Base-by-base conservation (phyloP, 768 basidiomycete genomes). In the Phaeolepiota aurea region DNA sequence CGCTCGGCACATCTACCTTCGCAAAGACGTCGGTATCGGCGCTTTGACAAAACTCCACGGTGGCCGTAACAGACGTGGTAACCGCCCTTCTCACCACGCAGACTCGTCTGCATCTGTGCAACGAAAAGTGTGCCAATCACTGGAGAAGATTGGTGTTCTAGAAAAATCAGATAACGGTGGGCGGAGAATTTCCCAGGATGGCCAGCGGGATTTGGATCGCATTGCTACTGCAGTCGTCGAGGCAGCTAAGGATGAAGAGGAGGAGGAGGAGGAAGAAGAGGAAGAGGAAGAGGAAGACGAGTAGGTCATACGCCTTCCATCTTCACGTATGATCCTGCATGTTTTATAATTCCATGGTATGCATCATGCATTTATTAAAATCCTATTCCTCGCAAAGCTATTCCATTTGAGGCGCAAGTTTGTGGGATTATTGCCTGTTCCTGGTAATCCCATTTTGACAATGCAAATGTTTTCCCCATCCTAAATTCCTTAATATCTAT, bases 1-100 rank as follows among this genome's bases (percentile, higher is more conserved):
- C 55, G 94, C 94, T 67, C 85, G 94, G 58, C 94, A 97, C 82
- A 96, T 97, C 68, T 98, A 99, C 79, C 87, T 99, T 63, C 89
- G 94, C 63, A 93, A 94, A 73, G 86, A 89, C 59, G 89, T 93
- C 54, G 92, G 92, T 55, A 79, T 94, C 49, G 92, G 91, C 55
- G 87, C 87, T 20, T 78, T 96, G 25, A 82, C 78, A 67, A 98
- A 96, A 77, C 85, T 97, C 31, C 92, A 98, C 69, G 96, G 96
- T 63, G 87, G 88, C 48, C 82, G 88, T 60, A 91, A 92, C 72
- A 77, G 90, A 56, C 87, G 96, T 46, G 96, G 96, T 38, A 89
- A 91, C 78, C 85, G 96, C 52, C 92, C 94, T 37, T 90, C 89
- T 48, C 92, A 94, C 72, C 94, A 97, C 69, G 81, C 76, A 42